Evolutionary conservation across 140 eudicot genomes (phyloP).

Genomic region (Stevia rebaudiana): DNA sequence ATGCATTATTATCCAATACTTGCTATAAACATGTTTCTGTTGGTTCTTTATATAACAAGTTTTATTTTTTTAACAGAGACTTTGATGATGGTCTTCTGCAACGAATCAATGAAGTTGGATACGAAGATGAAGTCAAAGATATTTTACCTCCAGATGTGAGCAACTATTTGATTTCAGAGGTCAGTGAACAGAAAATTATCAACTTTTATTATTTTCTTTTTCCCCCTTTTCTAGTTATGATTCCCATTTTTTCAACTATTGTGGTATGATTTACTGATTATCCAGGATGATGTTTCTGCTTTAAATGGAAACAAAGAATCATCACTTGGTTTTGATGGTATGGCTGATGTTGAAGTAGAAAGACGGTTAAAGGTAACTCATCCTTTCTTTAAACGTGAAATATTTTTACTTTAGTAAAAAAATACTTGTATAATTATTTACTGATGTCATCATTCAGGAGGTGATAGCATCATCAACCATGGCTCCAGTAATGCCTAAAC

Average conservation of each 20-base stretch:
- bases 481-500: slow-evolving; percentile 37
- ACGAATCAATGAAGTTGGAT: slow-evolving; percentile 55
- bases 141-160: slow-evolving; percentile 92
- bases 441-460: slow-evolving; percentile 45
- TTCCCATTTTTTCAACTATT: not conserved
- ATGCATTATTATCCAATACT: slow-evolving; percentile 29
- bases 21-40: not conserved
- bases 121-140: slow-evolving; percentile 75
- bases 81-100: slow-evolving; percentile 84
- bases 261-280: slow-evolving; percentile 8
- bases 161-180: slow-evolving; percentile 90
- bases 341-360: slow-evolving; percentile 89
- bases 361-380: slow-evolving; percentile 69
- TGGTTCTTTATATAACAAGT: slow-evolving; percentile 18
- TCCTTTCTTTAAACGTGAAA: not conserved
- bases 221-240: not conserved
- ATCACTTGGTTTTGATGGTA: slow-evolving; percentile 76
- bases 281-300: slow-evolving; percentile 69
- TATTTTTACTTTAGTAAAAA: not conserved
- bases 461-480: slow-evolving; percentile 61
- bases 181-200: slow-evolving; percentile 25
- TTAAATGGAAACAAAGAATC: slow-evolving; percentile 64
- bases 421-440: slow-evolving; percentile 3
- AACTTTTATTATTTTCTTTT: not conserved
- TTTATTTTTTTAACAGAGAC: slow-evolving; percentile 54